These are phyloP conservation scores for Rubia tinctorum DNA, from an alignment of 305 asterid species.

Conservation along the genomic window DNA sequence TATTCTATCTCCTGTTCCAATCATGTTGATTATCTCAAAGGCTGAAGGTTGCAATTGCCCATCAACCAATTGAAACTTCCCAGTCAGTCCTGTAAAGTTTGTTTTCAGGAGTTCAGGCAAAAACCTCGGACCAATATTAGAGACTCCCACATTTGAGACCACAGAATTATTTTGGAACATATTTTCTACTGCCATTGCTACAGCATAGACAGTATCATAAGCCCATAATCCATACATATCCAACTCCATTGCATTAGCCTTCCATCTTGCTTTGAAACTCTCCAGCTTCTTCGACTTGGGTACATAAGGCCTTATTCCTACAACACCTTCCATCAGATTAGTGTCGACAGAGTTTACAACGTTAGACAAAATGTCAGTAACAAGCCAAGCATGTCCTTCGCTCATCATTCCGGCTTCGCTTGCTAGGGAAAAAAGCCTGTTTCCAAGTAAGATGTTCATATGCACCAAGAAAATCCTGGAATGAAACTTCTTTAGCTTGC, in stretches of 20 bases:
- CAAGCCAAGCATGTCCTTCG: conserved; percentile 47
- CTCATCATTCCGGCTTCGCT: conserved; percentile 34
- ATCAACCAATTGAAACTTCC: conserved; percentile 33
- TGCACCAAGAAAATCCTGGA: conserved; percentile 44
- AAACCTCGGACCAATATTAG: conserved; percentile 32
- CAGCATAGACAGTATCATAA: conserved; percentile 42
- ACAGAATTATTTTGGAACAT: neutral
- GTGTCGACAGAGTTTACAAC: conserved; percentile 21
- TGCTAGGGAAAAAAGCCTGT: conserved; percentile 33
- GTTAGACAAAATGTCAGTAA: conserved; percentile 35
- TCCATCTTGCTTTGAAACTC: conserved; percentile 36
- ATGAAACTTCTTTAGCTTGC: conserved; percentile 10
- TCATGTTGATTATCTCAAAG: conserved; percentile 39
- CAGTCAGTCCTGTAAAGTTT: conserved; percentile 36
- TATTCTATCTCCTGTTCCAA: conserved; percentile 38
- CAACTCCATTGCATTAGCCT: conserved; percentile 19
- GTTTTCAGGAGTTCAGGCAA: conserved; percentile 25
- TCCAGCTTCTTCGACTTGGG: conserved; percentile 19
- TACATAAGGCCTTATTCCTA: conserved; percentile 40
- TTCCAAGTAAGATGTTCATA: conserved; percentile 31
- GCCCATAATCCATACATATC: conserved; percentile 53
- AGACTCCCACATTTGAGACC: conserved; percentile 8
- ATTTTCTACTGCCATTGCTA: conserved; percentile 42
- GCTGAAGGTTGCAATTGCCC: conserved; percentile 30
- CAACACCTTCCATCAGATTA: conserved; percentile 42